Base-by-base conservation (phyloP, 768 basidiomycete genomes). In the Trametes coccinea region DNA sequence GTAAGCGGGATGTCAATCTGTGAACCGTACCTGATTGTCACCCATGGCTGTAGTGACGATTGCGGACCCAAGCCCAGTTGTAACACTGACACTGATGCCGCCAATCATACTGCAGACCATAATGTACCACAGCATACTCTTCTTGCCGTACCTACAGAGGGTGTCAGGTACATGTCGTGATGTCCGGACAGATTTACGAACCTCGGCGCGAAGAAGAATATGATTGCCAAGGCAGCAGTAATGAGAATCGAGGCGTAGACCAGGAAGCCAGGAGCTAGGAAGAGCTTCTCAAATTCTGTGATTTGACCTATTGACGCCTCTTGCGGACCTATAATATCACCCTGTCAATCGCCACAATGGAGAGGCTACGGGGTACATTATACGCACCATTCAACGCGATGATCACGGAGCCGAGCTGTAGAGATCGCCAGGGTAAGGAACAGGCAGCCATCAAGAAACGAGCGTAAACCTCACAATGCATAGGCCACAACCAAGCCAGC, bases 21-120 rank as follows among this genome's bases (percentile, higher is more conserved):
- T 37, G 52, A 33, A 73, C 80, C 2, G 10, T 45, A 85, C 90
- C 82, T 93, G 92, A 73, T 90, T 93, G 63, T 90, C 79, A 41
- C 90, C 90, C 77, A 81, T 76, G 4, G 80, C 84, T 44, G 85
- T 85, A 51, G 89, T 87, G 30, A 99, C 88, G 68, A 98, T 97
- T 22, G 94, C 89, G 45, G 92, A 80, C 47, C 97, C 95, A 40
- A 98, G 82, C 37, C 97, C 96, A 34, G 93, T 95, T 13, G 95
- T 96, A 56, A 96, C 95, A 67, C 90, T 93, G 66, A 96, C 93
- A 59, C 89, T 92, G 50, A 96, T 88, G 0, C 97, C 97, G 16
- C 97, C 97, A 70, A 99, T 98, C 83, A 98, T 88, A 64, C 90
- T 93, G 75, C 97, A 99, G 47, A 99, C 92, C 44, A 82, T 79